Evolutionary conservation across 1,139 yeast genomes (phyloP).

Genomic region (Nadsonia commutata): DNA sequence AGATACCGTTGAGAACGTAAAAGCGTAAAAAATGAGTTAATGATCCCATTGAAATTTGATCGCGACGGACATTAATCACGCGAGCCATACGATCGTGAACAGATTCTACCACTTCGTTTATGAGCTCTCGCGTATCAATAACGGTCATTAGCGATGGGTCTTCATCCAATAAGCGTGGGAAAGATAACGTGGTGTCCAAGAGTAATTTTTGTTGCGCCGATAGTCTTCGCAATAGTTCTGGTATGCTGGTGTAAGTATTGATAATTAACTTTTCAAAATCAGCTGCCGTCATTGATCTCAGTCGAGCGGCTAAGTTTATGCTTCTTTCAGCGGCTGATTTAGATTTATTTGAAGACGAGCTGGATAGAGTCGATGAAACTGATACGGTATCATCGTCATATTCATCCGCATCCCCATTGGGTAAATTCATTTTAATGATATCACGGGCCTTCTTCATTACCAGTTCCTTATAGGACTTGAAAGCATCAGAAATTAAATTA

Average conservation of each 20-base stretch:
- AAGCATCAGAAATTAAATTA: constrained; percentile 50
- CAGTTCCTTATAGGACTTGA: constrained; percentile 49
- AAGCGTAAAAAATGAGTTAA: constrained; percentile 42
- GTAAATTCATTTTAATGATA: constrained; percentile 52
- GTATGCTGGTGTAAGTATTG: constrained; percentile 45
- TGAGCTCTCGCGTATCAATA: constrained; percentile 27
- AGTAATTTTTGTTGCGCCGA: constrained; percentile 67
- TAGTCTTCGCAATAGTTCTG: constrained; percentile 61
- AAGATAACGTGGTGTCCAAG: constrained; percentile 55
- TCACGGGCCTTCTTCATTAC: constrained; percentile 57
- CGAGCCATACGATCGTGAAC: constrained; percentile 70
- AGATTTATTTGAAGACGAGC: constrained; percentile 7
- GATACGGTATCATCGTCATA: constrained; percentile 14
- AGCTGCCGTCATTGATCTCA: constrained; percentile 49
- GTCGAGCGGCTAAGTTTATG: constrained; percentile 33
- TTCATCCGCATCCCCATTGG: constrained; percentile 24
- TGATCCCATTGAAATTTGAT: constrained; percentile 45
- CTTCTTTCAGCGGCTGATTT: constrained; percentile 19
- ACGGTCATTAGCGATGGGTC: constrained; percentile 8
- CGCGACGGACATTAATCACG: constrained; percentile 63
- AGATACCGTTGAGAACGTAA: constrained; percentile 52
- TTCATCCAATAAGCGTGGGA: constrained; percentile 7
- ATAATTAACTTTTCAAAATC: constrained; percentile 65
- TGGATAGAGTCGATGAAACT: constrained; percentile 11
- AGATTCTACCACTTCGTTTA: constrained; percentile 52